Percentiles rank a stretch among this genome's conserved stretches.
phyloP scores from a whole-genome alignment of 768 basidiomycete genomes.

The Inosperma sp. region DNA sequence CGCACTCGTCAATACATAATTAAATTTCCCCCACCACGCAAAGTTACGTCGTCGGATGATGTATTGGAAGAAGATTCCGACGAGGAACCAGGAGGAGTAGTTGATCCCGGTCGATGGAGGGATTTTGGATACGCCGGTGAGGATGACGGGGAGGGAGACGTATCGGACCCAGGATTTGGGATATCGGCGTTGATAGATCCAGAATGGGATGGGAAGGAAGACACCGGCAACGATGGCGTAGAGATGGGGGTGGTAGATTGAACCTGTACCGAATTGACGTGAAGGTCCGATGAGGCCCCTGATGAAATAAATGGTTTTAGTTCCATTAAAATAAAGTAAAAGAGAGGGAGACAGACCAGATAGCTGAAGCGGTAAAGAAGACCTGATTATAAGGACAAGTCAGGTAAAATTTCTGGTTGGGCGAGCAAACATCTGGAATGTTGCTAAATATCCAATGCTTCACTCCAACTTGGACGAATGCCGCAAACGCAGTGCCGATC shows the following conservation, averaged over 20 bases:
- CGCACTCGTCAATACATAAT: conserved; percentile 82
- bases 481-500: conserved; percentile 66
- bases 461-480: conserved; percentile 75
- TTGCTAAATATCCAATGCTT: conserved; percentile 81
- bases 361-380: conserved; percentile 83
- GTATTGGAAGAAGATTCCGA: conserved; percentile 89
- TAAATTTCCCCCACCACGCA: conserved; percentile 92
- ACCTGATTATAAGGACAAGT: conserved; percentile 86
- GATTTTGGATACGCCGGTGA: conserved; percentile 75
- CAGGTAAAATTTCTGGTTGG: conserved; percentile 55
- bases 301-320: background rate
- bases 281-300: conserved; percentile 80
- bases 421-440: conserved; percentile 65
- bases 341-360: conserved; percentile 60
- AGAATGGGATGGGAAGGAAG: conserved; percentile 82
- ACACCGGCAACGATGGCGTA: conserved; percentile 79
- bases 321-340: background rate
- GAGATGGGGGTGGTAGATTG: conserved; percentile 72
- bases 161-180: conserved; percentile 77
- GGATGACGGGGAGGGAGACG: conserved; percentile 78
- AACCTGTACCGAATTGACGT: conserved; percentile 65
- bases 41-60: conserved; percentile 67
- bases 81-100: conserved; percentile 84
- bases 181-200: conserved; percentile 74
- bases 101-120: conserved; percentile 97